Evolutionary conservation across 2,329 filamentous ascomycete species (phyloP).

Genomic region (Fusarium robinianum): DNA sequence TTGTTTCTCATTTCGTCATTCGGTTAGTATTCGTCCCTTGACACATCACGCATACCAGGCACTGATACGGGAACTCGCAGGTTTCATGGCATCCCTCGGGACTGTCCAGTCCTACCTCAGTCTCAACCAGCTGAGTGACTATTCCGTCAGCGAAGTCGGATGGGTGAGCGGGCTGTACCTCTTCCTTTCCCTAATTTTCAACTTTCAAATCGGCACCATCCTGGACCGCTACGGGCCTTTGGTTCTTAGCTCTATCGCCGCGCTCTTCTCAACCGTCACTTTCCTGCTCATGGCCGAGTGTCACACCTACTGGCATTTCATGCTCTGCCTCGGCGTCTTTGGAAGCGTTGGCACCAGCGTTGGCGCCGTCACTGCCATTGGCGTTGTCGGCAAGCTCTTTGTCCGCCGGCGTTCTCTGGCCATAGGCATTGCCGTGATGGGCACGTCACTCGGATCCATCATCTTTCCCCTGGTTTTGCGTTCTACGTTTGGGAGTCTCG

Average conservation of each 20-base stretch:
- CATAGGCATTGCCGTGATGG: slow-evolving; percentile 21
- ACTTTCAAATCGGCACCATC: slow-evolving; percentile 52
- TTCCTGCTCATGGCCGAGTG: slow-evolving; percentile 53
- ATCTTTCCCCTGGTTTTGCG: slow-evolving; percentile 40
- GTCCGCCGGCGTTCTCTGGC: slow-evolving; percentile 23
- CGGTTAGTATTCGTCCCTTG: slow-evolving; percentile 1
- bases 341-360: slow-evolving; percentile 48
- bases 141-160: slow-evolving; percentile 48
- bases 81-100: slow-evolving; percentile 52
- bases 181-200: slow-evolving; percentile 50
- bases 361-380: slow-evolving; percentile 40
- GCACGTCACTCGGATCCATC: slow-evolving; percentile 35
- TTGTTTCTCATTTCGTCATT: slow-evolving; percentile 27
- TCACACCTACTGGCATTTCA: slow-evolving; percentile 53
- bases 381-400: slow-evolving; percentile 37
- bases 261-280: slow-evolving; percentile 41
- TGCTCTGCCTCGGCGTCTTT: slow-evolving; percentile 49
- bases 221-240: slow-evolving; percentile 52
- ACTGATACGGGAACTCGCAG: slow-evolving; percentile 24
- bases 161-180: slow-evolving; percentile 53
- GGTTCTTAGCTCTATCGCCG: slow-evolving; percentile 44
- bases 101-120: slow-evolving; percentile 51
- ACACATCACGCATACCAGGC: accelerated
- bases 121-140: slow-evolving; percentile 46
- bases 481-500: slow-evolving; percentile 29